phyloP scores from a whole-genome alignment of 345 rosid genomes.

The Citrus reticulata region DNA sequence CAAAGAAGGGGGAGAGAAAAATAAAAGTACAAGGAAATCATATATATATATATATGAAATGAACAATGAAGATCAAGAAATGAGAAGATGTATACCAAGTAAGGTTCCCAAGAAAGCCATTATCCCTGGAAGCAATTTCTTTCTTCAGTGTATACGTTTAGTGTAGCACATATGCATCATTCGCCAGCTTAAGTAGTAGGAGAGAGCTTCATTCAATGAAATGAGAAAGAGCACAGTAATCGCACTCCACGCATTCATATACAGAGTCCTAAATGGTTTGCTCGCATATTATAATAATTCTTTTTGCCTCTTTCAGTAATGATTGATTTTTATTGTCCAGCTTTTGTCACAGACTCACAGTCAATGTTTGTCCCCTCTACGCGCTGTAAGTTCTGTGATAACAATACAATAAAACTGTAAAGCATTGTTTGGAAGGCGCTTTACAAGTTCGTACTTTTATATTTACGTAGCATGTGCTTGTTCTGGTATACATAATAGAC shows the following conservation, averaged over 20 bases:
- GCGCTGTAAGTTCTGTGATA: too few relatives aligned
- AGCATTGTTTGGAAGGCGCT: neutral
- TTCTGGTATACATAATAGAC: neutral
- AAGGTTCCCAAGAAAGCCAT: conserved; percentile 27
- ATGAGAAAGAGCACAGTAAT: neutral
- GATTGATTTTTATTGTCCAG: too few relatives aligned
- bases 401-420: neutral
- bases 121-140: neutral
- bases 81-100: conserved; percentile 14
- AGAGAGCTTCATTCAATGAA: neutral
- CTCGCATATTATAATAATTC: neutral
- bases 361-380: too few relatives aligned
- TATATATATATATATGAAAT: too few relatives aligned
- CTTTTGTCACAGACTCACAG: too few relatives aligned
- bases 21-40: neutral
- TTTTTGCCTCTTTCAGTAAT: neutral
- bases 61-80: neutral
- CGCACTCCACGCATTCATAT: neutral
- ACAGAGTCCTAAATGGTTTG: neutral
- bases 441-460: neutral
- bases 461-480: neutral
- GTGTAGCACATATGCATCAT: neutral
- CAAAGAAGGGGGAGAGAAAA: neutral
- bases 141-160: neutral
- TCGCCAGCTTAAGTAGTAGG: neutral